Percentiles rank a stretch among this genome's conserved stretches.
phyloP scores from a whole-genome alignment of 1,284 basidiomycete species.

The Neolentinus lepideus region DNA sequence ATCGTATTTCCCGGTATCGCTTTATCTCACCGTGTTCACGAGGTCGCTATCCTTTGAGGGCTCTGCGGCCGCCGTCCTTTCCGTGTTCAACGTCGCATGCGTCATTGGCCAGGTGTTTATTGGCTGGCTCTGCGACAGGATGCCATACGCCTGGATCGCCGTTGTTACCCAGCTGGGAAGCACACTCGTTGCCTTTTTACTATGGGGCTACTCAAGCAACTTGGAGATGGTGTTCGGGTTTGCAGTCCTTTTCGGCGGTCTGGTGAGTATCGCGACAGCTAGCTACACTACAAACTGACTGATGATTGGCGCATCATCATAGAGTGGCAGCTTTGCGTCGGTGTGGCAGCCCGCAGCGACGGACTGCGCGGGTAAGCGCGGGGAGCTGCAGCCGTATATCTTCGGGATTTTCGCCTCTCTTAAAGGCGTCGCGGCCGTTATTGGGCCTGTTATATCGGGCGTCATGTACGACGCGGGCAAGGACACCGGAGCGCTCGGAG shows the following conservation, averaged over 20 bases:
- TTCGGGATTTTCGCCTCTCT: constrained; percentile 16
- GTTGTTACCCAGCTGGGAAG: constrained; percentile 16
- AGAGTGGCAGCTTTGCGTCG: constrained; percentile 21
- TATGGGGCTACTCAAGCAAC: constrained; percentile 22
- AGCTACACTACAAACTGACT: background rate
- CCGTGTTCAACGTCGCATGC: constrained; percentile 19
- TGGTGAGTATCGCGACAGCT: background rate
- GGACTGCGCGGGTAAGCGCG: constrained; percentile 17
- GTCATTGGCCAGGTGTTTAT: constrained; percentile 19
- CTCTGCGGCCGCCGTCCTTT: constrained; percentile 18
- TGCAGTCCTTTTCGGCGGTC: constrained; percentile 17
- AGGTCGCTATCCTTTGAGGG: constrained; percentile 17
- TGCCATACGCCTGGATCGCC: constrained; percentile 21
- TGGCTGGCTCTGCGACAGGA: constrained; percentile 18
- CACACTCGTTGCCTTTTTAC: constrained; percentile 19
- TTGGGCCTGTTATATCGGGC: constrained; percentile 20
- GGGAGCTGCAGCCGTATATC: constrained; percentile 17
- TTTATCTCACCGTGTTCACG: constrained; percentile 21
- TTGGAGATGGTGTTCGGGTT: constrained; percentile 18
- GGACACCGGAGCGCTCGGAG: constrained; percentile 5
- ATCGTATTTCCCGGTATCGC: constrained; percentile 21
- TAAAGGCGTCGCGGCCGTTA: constrained; percentile 18
- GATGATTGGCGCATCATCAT: background rate
- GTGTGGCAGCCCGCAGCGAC: constrained; percentile 19
- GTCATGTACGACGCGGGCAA: constrained; percentile 17